phyloP scores from a whole-genome alignment of 352 stramenopile species.

The Globisporangium lucens region DNA sequence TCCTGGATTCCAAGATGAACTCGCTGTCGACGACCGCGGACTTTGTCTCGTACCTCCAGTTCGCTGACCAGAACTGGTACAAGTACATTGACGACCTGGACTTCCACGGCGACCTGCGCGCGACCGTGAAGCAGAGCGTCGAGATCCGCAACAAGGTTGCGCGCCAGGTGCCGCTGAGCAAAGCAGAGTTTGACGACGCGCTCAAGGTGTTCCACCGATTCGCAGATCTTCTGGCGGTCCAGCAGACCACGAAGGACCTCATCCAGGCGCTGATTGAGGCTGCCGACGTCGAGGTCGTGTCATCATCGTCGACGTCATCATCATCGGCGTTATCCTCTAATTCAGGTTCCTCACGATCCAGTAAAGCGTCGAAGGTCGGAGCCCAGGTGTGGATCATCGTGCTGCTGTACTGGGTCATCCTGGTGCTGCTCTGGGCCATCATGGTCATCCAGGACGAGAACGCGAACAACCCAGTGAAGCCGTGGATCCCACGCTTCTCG shows the following conservation, averaged over 20 bases:
- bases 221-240: conserved; percentile 9
- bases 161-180: neutral
- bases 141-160: conserved; percentile 13
- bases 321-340: neutral
- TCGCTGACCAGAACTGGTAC: conserved; percentile 12
- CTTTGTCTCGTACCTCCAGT: conserved; percentile 10
- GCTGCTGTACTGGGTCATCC: conserved; percentile 11
- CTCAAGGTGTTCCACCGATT: conserved; percentile 9
- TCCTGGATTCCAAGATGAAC: conserved; percentile 11
- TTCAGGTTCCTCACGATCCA: neutral
- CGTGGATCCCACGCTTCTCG: conserved; percentile 10
- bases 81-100: conserved; percentile 11
- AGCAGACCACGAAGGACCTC: conserved; percentile 12
- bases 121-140: conserved; percentile 7
- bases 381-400: conserved; percentile 9
- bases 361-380: conserved; percentile 3
- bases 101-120: conserved; percentile 13
- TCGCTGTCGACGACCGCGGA: conserved; percentile 1
- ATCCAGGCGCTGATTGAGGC: conserved; percentile 6
- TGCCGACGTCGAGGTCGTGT: conserved; percentile 4
- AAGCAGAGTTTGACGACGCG: conserved; percentile 3
- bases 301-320: neutral
- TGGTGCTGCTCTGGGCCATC: conserved; percentile 10
- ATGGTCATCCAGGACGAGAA: conserved; percentile 9
- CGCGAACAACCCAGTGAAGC: conserved; percentile 4